Evolutionary conservation across 179 eudicot genomes (phyloP).

Genomic region (Sideroxylon spinosum): DNA sequence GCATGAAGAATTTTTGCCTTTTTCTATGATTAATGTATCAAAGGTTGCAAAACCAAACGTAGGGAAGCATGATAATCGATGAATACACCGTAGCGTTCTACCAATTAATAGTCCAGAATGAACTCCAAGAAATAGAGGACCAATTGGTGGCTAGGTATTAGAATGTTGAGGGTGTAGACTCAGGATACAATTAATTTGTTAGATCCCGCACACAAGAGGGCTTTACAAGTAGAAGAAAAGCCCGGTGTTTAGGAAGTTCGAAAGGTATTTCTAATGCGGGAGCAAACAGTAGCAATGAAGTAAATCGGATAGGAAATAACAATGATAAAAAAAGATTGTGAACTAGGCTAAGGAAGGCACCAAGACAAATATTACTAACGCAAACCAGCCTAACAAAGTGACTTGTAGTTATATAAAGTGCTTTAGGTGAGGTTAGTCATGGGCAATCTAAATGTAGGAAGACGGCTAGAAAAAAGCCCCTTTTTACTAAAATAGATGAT

Average conservation of each 20-base stretch:
- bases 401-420: too few species aligned
- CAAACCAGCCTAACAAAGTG: too few species aligned
- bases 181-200: not conserved
- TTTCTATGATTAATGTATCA: too few species aligned
- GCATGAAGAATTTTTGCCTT: too few species aligned
- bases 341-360: too few species aligned
- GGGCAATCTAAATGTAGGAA: too few species aligned
- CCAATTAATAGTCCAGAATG: not conserved
- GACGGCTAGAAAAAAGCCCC: too few species aligned
- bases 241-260: not conserved
- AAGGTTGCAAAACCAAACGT: too few species aligned
- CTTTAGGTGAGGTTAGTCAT: too few species aligned
- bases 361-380: too few species aligned
- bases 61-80: not conserved
- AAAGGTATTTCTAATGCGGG: not conserved
- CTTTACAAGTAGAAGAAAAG: not conserved
- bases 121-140: not conserved
- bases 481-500: too few species aligned
- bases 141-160: not conserved
- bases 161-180: not conserved
- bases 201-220: not conserved
- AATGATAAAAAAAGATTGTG: too few species aligned
- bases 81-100: not conserved
- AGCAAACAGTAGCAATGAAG: not conserved
- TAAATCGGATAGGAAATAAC: not conserved